phyloP scores from a whole-genome alignment of 2,329 filamentous ascomycete species.

The Botryosphaeria dothidea region DNA sequence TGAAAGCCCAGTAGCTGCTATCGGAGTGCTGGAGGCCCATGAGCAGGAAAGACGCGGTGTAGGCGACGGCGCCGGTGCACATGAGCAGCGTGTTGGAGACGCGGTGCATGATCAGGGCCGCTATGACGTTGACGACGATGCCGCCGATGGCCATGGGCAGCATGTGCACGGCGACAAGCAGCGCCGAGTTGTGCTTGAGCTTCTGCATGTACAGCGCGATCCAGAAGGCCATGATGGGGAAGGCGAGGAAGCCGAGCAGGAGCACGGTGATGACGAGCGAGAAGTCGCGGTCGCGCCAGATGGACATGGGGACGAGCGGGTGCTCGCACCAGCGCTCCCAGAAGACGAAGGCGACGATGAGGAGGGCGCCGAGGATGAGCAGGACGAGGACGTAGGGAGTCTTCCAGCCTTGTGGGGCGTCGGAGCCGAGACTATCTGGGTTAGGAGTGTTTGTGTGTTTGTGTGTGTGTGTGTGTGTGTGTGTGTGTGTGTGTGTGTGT shows the following conservation, averaged over 20 bases:
- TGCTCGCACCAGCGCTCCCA: constrained; percentile 60
- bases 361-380: constrained; percentile 58
- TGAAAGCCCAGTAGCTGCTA: constrained; percentile 65
- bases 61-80: constrained; percentile 50
- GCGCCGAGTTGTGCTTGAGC: constrained; percentile 51
- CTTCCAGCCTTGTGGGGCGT: constrained; percentile 63
- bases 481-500: too few relatives aligned
- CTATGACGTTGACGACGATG: constrained; percentile 61
- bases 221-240: constrained; percentile 63
- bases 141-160: constrained; percentile 67
- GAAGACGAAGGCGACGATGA: constrained; percentile 59
- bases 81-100: constrained; percentile 67
- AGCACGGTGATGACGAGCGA: constrained; percentile 60
- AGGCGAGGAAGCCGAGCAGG: constrained; percentile 63
- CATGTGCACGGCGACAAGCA: constrained; percentile 63
- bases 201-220: constrained; percentile 66
- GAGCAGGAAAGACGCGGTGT: constrained; percentile 52
- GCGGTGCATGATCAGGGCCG: constrained; percentile 61
- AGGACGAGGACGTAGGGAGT: constrained; percentile 63
- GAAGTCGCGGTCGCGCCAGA: constrained; percentile 65
- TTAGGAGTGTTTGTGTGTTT: too few relatives aligned
- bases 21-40: constrained; percentile 58
- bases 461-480: too few relatives aligned
- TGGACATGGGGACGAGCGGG: constrained; percentile 54
- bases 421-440: constrained; percentile 51